Conservation (phyloP, 2,329 filamentous ascomycete species). For the Monosporascus sp. region DNA sequence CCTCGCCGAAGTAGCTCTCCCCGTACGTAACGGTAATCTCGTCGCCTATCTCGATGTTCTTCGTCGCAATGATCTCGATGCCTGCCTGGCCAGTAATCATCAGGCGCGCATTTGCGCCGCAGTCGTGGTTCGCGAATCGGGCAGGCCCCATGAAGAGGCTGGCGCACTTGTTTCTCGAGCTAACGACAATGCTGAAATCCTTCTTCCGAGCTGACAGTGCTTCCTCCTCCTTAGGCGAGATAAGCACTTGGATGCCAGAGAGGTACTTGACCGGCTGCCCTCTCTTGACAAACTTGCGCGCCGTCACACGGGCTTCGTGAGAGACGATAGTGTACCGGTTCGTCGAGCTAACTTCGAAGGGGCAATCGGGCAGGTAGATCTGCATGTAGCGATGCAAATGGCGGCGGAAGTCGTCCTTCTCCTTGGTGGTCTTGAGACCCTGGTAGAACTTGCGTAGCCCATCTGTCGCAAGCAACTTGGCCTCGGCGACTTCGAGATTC, state of each 20-base stretch:
- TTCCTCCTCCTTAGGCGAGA: slow-evolving; percentile 86
- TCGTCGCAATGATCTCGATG: slow-evolving; percentile 83
- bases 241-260: slow-evolving; percentile 82
- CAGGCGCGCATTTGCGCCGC: slow-evolving; percentile 82
- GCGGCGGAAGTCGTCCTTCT: slow-evolving; percentile 78
- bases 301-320: slow-evolving; percentile 83
- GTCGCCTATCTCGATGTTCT: slow-evolving; percentile 78
- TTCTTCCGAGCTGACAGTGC: slow-evolving; percentile 76
- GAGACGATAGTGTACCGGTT: slow-evolving; percentile 91
- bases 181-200: slow-evolving; percentile 96
- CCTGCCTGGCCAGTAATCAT: slow-evolving; percentile 78
- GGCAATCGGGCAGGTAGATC: slow-evolving; percentile 89
- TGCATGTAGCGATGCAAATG: slow-evolving; percentile 88
- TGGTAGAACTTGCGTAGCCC: slow-evolving; percentile 69
- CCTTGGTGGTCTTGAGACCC: slow-evolving; percentile 65
- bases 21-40: slow-evolving; percentile 97
- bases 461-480: slow-evolving; percentile 64
- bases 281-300: slow-evolving; percentile 70
- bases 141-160: slow-evolving; percentile 93
- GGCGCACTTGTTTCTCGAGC: slow-evolving; percentile 82
- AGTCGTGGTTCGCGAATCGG: slow-evolving; percentile 96
- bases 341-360: slow-evolving; percentile 85
- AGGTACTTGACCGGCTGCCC: slow-evolving; percentile 89
- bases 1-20: slow-evolving; percentile 89
- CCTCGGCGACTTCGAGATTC: slow-evolving; percentile 65